phyloP scores from a whole-genome alignment of 371 early-diverging fungal species.

The Mucor mucedo region DNA sequence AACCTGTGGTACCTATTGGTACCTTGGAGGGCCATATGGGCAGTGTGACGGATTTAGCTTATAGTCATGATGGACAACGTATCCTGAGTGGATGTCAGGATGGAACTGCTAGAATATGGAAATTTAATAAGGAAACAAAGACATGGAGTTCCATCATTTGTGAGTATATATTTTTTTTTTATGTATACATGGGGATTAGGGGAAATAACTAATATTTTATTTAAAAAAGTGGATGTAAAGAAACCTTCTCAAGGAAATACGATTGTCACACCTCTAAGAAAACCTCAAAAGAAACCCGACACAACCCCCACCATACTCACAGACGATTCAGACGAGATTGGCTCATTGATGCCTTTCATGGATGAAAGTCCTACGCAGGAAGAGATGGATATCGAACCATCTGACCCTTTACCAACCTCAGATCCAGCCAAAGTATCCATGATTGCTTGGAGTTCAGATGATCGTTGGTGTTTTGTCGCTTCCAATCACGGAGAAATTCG shows the following conservation, averaged over 20 bases:
- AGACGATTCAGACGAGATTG: slow-evolving; percentile 2
- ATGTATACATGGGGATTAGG: no score
- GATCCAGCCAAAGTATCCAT: slow-evolving; percentile 52
- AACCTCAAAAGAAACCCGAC: background rate
- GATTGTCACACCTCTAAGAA: slow-evolving; percentile 15
- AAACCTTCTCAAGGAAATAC: slow-evolving; percentile 15
- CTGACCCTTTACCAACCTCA: background rate
- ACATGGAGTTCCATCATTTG: slow-evolving; percentile 42
- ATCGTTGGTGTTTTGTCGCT: slow-evolving; percentile 64
- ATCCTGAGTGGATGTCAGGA: slow-evolving; percentile 71
- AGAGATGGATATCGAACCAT: slow-evolving; percentile 15
- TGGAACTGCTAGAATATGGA: slow-evolving; percentile 61
- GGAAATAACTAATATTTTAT: no score
- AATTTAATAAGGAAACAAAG: slow-evolving; percentile 34
- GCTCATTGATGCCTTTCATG: slow-evolving; percentile 1
- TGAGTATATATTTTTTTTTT: no score
- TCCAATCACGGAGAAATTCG: slow-evolving; percentile 63
- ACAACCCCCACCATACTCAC: background rate
- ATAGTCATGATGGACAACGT: slow-evolving; percentile 72
- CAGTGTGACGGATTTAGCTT: slow-evolving; percentile 79
- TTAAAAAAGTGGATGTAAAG: slow-evolving; percentile 34
- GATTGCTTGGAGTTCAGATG: slow-evolving; percentile 69
- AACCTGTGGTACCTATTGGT: slow-evolving; percentile 62
- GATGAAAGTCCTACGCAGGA: background rate
- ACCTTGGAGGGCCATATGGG: slow-evolving; percentile 77